phyloP scores from a whole-genome alignment of 73 alveolate genomes.

The Paramecium pentaurelia region DNA sequence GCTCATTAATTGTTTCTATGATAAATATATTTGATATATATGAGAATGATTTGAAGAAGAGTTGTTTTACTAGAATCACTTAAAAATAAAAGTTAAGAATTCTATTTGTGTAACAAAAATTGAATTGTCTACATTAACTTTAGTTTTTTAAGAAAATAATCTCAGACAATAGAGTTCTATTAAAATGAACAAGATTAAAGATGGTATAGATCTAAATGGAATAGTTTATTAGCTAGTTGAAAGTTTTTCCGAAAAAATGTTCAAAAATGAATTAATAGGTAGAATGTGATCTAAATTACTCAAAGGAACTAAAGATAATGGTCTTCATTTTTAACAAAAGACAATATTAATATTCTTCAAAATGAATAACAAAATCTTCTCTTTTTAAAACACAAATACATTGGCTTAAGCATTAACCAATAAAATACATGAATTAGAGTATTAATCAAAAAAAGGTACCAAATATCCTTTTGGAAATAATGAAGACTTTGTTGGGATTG shows the following conservation, averaged over 20 bases:
- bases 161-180: neutral
- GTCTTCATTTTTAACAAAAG: neutral
- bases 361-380: neutral
- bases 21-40: neutral
- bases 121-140: neutral
- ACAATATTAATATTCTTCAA: neutral
- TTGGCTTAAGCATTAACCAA: neutral
- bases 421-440: neutral
- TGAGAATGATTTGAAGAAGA: neutral
- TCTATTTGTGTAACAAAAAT: neutral
- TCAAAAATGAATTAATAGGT: neutral
- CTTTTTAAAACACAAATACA: neutral
- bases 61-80: neutral
- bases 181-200: neutral
- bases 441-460: neutral
- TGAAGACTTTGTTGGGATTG: neutral
- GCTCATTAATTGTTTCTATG: neutral
- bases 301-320: neutral
- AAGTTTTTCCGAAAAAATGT: neutral
- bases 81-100: neutral
- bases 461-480: neutral
- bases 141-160: neutral
- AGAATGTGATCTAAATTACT: neutral
- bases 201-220: neutral
- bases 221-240: neutral